A percentile compares a stretch with the other conserved stretches of the same genome.
Conservation (phyloP, 441 rosid species). For the Kokia cookei region DNA sequence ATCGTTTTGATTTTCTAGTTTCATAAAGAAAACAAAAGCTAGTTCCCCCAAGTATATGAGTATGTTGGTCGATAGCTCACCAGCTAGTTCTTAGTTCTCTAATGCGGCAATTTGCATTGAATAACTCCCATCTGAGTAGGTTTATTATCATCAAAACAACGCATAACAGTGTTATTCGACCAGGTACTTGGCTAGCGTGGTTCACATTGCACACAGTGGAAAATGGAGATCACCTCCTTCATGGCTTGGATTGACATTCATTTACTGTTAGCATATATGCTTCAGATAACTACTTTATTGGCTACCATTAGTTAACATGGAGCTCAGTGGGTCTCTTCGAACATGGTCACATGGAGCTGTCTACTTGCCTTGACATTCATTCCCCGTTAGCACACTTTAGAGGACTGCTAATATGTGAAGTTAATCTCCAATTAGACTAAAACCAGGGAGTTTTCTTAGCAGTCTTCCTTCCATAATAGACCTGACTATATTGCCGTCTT, state of each 20-base stretch:
- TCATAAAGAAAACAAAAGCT: background rate
- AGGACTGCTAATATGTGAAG: background rate
- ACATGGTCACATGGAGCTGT: background rate
- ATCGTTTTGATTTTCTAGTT: background rate
- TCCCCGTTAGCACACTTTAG: background rate
- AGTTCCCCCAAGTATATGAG: background rate
- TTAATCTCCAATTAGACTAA: slow-evolving; percentile 18
- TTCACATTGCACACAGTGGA: background rate
- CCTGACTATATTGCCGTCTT: slow-evolving; percentile 20
- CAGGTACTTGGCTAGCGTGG: background rate
- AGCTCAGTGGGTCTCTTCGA: background rate
- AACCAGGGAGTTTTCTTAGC: slow-evolving; percentile 27
- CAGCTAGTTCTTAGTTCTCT: background rate
- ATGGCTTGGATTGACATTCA: background rate
- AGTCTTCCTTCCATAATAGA: slow-evolving; percentile 14
- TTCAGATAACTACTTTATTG: background rate
- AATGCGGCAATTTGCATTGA: background rate
- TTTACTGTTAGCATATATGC: background rate
- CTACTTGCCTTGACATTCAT: background rate
- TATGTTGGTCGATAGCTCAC: background rate
- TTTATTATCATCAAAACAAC: background rate
- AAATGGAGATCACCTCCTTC: background rate
- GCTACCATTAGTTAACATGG: background rate
- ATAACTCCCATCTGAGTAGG: background rate
- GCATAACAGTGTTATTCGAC: background rate